phyloP scores from a whole-genome alignment of 345 rosid species.

The Nasturtium officinale region DNA sequence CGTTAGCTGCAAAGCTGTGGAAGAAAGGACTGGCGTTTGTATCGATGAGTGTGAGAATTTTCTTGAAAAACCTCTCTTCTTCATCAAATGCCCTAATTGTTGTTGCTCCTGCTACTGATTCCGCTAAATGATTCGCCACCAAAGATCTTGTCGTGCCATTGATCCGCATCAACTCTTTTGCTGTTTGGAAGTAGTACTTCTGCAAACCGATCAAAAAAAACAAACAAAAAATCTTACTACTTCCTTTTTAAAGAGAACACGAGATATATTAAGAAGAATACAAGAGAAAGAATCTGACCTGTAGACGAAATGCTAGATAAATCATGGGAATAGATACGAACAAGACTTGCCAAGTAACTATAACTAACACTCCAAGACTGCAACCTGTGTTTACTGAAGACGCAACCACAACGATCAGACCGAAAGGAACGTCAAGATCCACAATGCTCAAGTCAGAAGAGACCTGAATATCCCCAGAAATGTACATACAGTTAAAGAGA shows the following conservation, averaged over 20 bases:
- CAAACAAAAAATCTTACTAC: background rate
- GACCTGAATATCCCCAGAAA: slow-evolving; percentile 46
- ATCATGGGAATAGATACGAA: slow-evolving; percentile 76
- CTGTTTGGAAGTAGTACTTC: slow-evolving; percentile 81
- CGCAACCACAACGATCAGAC: slow-evolving; percentile 63
- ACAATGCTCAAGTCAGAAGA: slow-evolving; percentile 87
- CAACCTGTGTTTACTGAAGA: slow-evolving; percentile 61
- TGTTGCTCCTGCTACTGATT: slow-evolving; percentile 86
- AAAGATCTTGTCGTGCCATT: slow-evolving; percentile 91
- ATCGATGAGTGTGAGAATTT: slow-evolving; percentile 72
- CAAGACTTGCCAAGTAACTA: slow-evolving; percentile 90
- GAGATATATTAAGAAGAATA: background rate
- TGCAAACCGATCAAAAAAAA: slow-evolving; percentile 34
- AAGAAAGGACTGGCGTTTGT: slow-evolving; percentile 90
- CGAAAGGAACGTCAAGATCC: slow-evolving; percentile 83
- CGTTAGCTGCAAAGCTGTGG: slow-evolving; percentile 84
- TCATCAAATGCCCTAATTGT: slow-evolving; percentile 88
- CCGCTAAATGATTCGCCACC: slow-evolving; percentile 92
- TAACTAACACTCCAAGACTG: slow-evolving; percentile 79
- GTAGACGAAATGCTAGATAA: slow-evolving; percentile 66
- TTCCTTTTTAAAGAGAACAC: background rate
- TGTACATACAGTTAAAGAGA: background rate
- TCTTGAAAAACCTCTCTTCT: slow-evolving; percentile 81
- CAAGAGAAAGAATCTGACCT: slow-evolving; percentile 52
- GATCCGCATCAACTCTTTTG: slow-evolving; percentile 88